Evolutionary conservation across 352 stramenopile genomes (phyloP).

Genomic region (Phytophthora multivora): DNA sequence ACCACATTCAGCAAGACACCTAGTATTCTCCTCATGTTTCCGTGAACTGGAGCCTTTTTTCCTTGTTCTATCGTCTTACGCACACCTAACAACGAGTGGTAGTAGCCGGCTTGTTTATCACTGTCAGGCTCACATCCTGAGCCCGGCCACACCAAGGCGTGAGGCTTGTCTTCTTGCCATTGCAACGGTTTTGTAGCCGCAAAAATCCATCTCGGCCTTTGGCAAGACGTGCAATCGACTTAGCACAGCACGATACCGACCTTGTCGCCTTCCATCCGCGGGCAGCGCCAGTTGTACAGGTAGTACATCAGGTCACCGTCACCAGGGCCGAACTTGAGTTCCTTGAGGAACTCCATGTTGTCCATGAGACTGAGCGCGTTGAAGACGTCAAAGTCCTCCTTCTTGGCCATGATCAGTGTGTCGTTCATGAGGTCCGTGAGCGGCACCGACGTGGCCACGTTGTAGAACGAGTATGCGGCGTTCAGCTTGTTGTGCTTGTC

Average conservation of each 20-base stretch:
- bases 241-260: conserved; percentile 67
- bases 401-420: conserved; percentile 68
- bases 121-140: neutral
- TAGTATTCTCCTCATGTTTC: neutral
- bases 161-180: conserved; percentile 17
- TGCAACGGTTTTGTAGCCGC: conserved; percentile 5
- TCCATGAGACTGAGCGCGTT: conserved; percentile 77
- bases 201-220: conserved; percentile 10
- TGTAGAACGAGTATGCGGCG: conserved; percentile 99
- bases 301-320: conserved; percentile 77
- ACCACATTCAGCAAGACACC: conserved; percentile 2
- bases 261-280: conserved; percentile 51
- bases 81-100: conserved; percentile 17
- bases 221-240: neutral
- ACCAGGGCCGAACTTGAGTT: conserved; percentile 67
- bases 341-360: conserved; percentile 63
- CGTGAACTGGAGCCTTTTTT: conserved; percentile 10
- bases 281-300: conserved; percentile 81
- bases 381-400: conserved; percentile 69
- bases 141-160: neutral
- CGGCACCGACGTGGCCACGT: conserved; percentile 75
- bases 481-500: conserved; percentile 95
- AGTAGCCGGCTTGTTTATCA: conserved; percentile 5
- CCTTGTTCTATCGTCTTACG: conserved; percentile 22
- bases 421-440: conserved; percentile 58